Evolutionary conservation across 805 yeast genomes (phyloP).

Genomic region (Yarrowia alimentaria): DNA sequence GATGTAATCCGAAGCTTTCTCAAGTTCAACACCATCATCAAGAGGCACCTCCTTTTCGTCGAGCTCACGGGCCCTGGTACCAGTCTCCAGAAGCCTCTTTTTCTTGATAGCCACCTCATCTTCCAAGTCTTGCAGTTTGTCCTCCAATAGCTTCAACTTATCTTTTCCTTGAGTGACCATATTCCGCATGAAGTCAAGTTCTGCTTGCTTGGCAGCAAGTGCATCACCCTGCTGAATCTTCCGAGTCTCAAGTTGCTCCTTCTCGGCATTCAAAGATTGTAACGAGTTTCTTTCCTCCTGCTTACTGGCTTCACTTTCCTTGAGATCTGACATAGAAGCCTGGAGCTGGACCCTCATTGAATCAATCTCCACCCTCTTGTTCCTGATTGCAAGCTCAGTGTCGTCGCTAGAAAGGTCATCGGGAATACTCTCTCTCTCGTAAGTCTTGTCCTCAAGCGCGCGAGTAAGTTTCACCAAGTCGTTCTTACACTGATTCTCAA

Average conservation of each 20-base stretch:
- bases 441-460: not conserved
- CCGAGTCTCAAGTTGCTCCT: too few species aligned
- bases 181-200: slow-evolving; percentile 36
- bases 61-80: not conserved
- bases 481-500: too few species aligned
- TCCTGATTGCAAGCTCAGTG: slow-evolving; percentile 1
- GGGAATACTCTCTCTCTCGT: not conserved
- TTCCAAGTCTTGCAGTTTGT: not conserved
- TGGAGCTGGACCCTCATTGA: not conserved
- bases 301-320: too few species aligned
- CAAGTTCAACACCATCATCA: not conserved
- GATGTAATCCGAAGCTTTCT: not conserved
- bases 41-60: not conserved
- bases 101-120: too few species aligned
- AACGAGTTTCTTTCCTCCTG: too few species aligned
- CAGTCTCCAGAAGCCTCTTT: not conserved
- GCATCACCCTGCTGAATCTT: too few species aligned
- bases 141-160: too few species aligned
- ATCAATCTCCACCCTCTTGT: not conserved
- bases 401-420: slow-evolving; percentile 15
- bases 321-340: too few species aligned
- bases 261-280: too few species aligned
- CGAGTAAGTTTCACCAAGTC: too few species aligned
- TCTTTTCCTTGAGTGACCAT: not conserved
- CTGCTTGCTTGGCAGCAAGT: too few species aligned